Evolutionary conservation across 2,329 filamentous ascomycete species (phyloP).

Genomic region (Fusarium sp.): DNA sequence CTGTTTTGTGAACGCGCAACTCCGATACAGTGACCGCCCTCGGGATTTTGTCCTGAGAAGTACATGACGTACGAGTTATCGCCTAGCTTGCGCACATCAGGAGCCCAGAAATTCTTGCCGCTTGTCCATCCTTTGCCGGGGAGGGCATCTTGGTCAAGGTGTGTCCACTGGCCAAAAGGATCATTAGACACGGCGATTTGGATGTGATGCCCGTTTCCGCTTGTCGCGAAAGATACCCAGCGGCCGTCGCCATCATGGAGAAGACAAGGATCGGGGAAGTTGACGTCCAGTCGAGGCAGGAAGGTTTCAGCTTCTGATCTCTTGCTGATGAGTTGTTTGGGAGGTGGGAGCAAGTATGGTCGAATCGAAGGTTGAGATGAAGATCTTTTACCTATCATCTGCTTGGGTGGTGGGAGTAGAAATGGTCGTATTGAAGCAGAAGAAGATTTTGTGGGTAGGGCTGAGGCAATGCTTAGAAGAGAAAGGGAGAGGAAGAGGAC

Average conservation of each 20-base stretch:
- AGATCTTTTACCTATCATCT: background rate
- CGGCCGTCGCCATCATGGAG: slow-evolving; percentile 59
- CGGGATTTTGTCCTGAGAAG: slow-evolving; percentile 63
- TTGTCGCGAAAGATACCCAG: slow-evolving; percentile 71
- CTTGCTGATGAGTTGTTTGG: slow-evolving; percentile 20
- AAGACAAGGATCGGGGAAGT: slow-evolving; percentile 68
- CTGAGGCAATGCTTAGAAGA: slow-evolving; percentile 6
- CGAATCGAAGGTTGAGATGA: slow-evolving; percentile 1
- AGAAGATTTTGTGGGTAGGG: slow-evolving; percentile 13
- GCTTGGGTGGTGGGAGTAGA: slow-evolving; percentile 4
- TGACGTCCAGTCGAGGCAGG: slow-evolving; percentile 39
- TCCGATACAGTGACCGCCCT: slow-evolving; percentile 67
- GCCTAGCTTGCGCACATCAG: slow-evolving; percentile 65
- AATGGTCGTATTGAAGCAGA: slow-evolving; percentile 7
- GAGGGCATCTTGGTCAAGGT: slow-evolving; percentile 65
- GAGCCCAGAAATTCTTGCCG: slow-evolving; percentile 68
- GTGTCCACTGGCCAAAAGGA: slow-evolving; percentile 60
- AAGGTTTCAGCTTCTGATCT: slow-evolving; percentile 29
- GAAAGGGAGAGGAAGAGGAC: slow-evolving; percentile 8
- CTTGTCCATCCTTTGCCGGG: slow-evolving; percentile 66
- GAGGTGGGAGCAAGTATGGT: slow-evolving; percentile 11
- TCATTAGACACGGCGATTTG: slow-evolving; percentile 65
- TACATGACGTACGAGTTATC: slow-evolving; percentile 70
- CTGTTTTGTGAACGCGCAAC: slow-evolving; percentile 61
- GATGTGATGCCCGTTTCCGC: slow-evolving; percentile 61